Conservation (phyloP, 202 grass and related monocot species). For the Saccharum hybrid region DNA sequence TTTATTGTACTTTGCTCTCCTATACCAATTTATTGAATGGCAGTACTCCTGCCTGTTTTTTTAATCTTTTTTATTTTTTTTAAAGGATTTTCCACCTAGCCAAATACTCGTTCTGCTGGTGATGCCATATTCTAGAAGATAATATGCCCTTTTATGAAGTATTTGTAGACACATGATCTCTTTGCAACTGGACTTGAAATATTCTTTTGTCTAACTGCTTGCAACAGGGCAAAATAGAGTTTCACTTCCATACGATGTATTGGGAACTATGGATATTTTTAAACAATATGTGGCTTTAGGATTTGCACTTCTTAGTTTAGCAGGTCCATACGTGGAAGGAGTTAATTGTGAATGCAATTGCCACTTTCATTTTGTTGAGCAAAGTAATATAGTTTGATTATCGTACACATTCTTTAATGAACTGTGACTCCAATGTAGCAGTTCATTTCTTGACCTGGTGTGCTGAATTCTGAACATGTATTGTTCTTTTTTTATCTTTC, state of each 20-base stretch:
- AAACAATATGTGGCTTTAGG: neutral
- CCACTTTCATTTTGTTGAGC: slow-evolving; percentile 13
- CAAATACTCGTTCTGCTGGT: neutral
- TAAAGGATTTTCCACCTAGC: neutral
- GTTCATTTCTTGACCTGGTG: slow-evolving; percentile 36
- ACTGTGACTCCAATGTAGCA: slow-evolving; percentile 18
- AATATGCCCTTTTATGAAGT: neutral
- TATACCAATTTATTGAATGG: neutral
- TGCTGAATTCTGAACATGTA: neutral
- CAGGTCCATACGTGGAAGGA: neutral
- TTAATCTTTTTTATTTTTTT: neutral
- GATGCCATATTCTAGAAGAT: slow-evolving; percentile 29
- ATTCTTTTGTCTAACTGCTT: slow-evolving; percentile 11
- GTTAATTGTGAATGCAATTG: neutral
- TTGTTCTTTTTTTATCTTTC: slow-evolving; percentile 7
- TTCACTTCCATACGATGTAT: neutral
- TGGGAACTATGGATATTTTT: neutral
- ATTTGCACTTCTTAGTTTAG: slow-evolving; percentile 17
- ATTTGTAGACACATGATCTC: neutral
- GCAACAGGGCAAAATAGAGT: slow-evolving; percentile 7
- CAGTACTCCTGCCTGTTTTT: neutral
- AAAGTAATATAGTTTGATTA: slow-evolving; percentile 4
- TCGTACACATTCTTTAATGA: slow-evolving; percentile 2
- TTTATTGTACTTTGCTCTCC: neutral
- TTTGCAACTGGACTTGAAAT: neutral